Base-by-base conservation (phyloP, 1,284 basidiomycete species). In the Testicularia cyperi region DNA sequence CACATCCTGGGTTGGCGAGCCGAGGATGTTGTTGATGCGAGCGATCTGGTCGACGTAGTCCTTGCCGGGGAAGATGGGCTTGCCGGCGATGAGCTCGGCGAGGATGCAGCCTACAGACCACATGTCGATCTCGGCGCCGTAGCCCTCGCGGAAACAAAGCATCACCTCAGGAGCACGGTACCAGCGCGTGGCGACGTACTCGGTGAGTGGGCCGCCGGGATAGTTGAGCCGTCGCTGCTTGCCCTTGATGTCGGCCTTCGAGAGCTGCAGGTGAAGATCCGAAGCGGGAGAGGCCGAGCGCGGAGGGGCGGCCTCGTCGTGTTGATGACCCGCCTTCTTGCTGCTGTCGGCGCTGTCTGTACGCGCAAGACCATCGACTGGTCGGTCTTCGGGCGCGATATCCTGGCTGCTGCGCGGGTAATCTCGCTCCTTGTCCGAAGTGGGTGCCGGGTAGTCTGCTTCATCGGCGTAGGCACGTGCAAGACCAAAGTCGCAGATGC, bases 41-140 rank as follows among this genome's bases (percentile, higher is more conserved):
- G 65, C 62, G 15, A 76, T 72, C 44, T 76, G 74, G 38, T 76
- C 72, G 42, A 74, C 71, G 42, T 74, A 75, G 56, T 76, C 72
- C 38, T 74, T 68, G 38, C 74, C 74, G 18, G 70, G 62, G 54
- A 74, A 76, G 41, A 76, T 55, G 29, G 74, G 74, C 20, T 62
- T 58, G 14, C 74, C 70, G 1, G 52, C 63, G 22, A 75, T 57
- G 31, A 76, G 56, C 45, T 75, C 72, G 10, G 74, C 74, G 27
- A 76, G 54, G 37, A 76, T 76, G 55, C 74, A 76, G 2, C 74
- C 74, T 16, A 72, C 68, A 22, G 66, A 68, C 74, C 74, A 76
- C 60, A 76, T 70, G 56, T 76, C 74, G 55, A 74, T 65, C 20
- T 69, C 62, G n/a, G 66, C 38, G 15, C 70, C 73, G 55, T 76